Percentiles rank a stretch among this genome's conserved stretches.
Evolutionary conservation across 179 eudicot genomes (phyloP).

Genomic region (Silene coronaria): DNA sequence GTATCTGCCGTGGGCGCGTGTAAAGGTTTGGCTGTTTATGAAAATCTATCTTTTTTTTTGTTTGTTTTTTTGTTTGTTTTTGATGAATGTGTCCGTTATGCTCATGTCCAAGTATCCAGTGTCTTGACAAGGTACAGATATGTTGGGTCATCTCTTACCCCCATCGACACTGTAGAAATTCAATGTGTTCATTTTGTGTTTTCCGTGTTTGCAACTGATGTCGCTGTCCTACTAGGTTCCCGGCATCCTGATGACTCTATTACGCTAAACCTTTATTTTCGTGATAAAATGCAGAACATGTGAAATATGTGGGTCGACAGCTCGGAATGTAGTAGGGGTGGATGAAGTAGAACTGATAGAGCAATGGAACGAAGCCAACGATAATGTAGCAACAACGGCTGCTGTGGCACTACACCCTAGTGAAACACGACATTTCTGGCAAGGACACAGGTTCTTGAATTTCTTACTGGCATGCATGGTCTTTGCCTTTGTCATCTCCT

Average conservation of each 20-base stretch:
- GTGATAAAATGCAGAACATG: conserved; percentile 50
- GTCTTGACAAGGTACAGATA: background rate
- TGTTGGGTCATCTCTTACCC: background rate
- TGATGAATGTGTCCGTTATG: background rate
- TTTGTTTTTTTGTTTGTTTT: too few species aligned
- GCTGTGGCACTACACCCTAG: conserved; percentile 25
- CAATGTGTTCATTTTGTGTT: background rate
- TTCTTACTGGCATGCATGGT: conserved; percentile 82
- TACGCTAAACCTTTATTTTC: background rate
- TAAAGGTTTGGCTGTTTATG: background rate
- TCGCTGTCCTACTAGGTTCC: background rate
- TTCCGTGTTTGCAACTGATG: background rate
- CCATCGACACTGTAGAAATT: background rate
- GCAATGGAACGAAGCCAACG: conserved; percentile 61
- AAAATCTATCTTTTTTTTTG: too few species aligned
- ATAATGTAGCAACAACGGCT: conserved; percentile 23
- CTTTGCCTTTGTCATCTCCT: conserved; percentile 78
- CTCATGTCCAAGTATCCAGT: background rate
- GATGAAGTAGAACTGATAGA: conserved; percentile 54
- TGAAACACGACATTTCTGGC: conserved; percentile 65
- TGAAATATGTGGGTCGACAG: conserved; percentile 87
- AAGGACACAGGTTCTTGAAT: conserved; percentile 75
- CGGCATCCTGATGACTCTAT: background rate
- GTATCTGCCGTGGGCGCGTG: background rate
- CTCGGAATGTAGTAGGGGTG: conserved; percentile 66